These are phyloP conservation scores for Colletotrichum sp. DNA, from an alignment of 2,329 filamentous ascomycete genomes.

Conservation along the genomic window DNA sequence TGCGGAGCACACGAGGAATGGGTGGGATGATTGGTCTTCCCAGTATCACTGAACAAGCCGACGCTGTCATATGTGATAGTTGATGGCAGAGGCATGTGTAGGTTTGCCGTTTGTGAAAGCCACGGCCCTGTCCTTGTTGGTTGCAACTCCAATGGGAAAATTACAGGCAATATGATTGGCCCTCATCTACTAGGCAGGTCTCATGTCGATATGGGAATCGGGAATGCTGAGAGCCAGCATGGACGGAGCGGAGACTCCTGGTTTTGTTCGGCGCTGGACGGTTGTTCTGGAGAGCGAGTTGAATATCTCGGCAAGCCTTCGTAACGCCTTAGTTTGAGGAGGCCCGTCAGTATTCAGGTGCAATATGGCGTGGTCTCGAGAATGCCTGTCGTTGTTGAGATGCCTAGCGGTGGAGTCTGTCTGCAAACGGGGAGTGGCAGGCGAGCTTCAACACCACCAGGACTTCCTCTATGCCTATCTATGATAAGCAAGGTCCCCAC, in stretches of 20 bases:
- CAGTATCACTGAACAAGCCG: background rate
- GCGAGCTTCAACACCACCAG: background rate
- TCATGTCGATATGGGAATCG: background rate
- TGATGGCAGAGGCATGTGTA: background rate
- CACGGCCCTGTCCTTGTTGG: background rate
- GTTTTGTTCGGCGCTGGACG: background rate
- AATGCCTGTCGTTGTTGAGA: background rate
- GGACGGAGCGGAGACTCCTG: background rate
- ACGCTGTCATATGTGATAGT: background rate
- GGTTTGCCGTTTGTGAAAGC: background rate
- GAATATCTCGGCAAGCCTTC: background rate
- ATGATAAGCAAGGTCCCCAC: background rate
- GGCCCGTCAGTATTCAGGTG: background rate
- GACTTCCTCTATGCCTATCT: background rate
- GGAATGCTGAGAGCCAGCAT: background rate
- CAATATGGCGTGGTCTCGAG: background rate
- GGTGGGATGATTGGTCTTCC: background rate
- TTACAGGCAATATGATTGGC: background rate
- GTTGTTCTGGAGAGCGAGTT: background rate
- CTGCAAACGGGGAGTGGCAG: background rate
- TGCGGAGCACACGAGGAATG: background rate
- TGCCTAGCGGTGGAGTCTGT: background rate
- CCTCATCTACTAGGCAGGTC: background rate
- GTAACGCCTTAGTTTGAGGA: background rate
- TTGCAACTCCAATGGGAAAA: background rate